These are phyloP conservation scores for Pochonia chlamydosporia DNA, from an alignment of 2,329 filamentous ascomycete species.

Conservation along the genomic window DNA sequence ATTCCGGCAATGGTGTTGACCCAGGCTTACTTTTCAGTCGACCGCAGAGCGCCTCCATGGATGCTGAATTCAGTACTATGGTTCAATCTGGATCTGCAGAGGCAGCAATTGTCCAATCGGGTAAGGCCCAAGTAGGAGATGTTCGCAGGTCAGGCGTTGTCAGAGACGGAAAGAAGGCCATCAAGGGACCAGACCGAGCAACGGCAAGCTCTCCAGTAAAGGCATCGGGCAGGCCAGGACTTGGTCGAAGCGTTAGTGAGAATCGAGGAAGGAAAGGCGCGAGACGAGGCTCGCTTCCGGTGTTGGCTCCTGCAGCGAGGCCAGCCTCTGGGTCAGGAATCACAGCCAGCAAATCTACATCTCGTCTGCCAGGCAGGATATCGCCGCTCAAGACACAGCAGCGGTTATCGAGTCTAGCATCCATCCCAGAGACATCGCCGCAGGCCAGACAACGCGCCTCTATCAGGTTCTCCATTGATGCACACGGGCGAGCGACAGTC, in stretches of 20 bases:
- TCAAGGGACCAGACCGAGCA: slow-evolving; percentile 35
- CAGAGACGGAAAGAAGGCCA: slow-evolving; percentile 33
- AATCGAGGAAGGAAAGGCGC: slow-evolving; percentile 40
- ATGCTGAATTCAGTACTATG: slow-evolving; percentile 27
- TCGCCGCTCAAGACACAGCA: slow-evolving; percentile 49
- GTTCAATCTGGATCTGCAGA: slow-evolving; percentile 23
- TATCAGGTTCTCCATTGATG: slow-evolving; percentile 58
- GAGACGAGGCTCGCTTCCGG: slow-evolving; percentile 35
- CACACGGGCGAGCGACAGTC: slow-evolving; percentile 52
- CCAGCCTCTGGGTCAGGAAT: slow-evolving; percentile 23
- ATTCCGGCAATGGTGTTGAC: slow-evolving; percentile 45
- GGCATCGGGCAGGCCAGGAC: slow-evolving; percentile 37
- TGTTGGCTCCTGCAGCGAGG: slow-evolving; percentile 39
- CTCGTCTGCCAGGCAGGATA: slow-evolving; percentile 38
- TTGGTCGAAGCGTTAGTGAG: slow-evolving; percentile 51
- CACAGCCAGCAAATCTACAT: slow-evolving; percentile 27
- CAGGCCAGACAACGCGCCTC: slow-evolving; percentile 44
- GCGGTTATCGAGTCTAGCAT: slow-evolving; percentile 45
- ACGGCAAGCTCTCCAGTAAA: slow-evolving; percentile 48
- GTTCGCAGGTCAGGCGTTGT: slow-evolving; percentile 39
- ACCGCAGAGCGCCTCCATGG: slow-evolving; percentile 42
- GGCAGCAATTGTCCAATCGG: slow-evolving; percentile 18
- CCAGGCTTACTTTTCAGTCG: slow-evolving; percentile 54
- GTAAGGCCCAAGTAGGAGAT: slow-evolving; percentile 21
- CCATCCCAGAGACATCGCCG: slow-evolving; percentile 49